Conservation (phyloP, 176 grass and related monocot genomes). For the Rhynchospora pubera region DNA sequence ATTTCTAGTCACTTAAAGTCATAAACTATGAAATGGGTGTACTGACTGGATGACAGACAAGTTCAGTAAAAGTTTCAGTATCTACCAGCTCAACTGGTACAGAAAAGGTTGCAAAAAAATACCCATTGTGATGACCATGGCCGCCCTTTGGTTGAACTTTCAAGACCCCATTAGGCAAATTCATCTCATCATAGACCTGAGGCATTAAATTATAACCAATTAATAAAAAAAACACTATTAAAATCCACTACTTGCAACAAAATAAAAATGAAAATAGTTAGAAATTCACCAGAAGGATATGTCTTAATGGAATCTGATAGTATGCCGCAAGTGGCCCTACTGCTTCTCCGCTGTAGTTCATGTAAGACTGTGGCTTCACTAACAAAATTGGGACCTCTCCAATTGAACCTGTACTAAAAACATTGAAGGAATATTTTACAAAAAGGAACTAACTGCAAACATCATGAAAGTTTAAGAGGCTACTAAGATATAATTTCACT, state of each 20-base stretch:
- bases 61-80: neutral
- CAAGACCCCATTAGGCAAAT: conserved; percentile 80
- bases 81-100: neutral
- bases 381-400: conserved; percentile 75
- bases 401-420: conserved; percentile 68
- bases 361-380: conserved; percentile 89
- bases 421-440: conserved; percentile 17
- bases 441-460: neutral
- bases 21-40: neutral
- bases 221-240: neutral
- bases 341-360: conserved; percentile 86
- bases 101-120: neutral
- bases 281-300: conserved; percentile 62
- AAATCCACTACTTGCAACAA: neutral
- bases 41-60: neutral
- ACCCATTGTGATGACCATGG: conserved; percentile 86
- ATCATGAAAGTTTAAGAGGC: neutral
- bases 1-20: neutral
- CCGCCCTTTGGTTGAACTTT: conserved; percentile 80
- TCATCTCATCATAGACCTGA: conserved; percentile 92
- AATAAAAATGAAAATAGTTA: conserved; percentile 25
- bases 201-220: neutral
- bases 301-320: conserved; percentile 84
- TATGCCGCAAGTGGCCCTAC: conserved; percentile 76
- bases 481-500: neutral